Conservation (phyloP, 345 rosid species). For the sweet orange (Citrus sinensis) region DNA sequence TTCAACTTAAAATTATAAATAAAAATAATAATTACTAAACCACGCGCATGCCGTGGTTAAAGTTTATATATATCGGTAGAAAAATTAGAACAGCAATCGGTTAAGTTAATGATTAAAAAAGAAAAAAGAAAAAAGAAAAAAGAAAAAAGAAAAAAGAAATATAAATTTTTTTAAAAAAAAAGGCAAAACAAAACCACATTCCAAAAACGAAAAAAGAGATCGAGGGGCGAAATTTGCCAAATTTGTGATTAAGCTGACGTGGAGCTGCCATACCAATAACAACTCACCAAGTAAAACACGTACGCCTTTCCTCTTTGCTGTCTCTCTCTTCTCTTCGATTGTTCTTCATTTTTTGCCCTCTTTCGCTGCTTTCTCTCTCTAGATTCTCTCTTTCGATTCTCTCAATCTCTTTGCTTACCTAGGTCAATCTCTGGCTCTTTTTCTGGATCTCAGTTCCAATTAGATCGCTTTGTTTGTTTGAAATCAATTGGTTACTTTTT, state of each 20-base stretch:
- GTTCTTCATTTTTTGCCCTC: not conserved
- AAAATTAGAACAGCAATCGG: too few relatives aligned
- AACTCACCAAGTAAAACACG: slow-evolving; percentile 15
- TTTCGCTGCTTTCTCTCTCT: slow-evolving; percentile 17
- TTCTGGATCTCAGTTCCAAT: slow-evolving; percentile 34
- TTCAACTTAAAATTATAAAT: not conserved
- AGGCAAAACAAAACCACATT: too few relatives aligned
- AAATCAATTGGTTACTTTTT: not conserved
- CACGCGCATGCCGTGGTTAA: too few relatives aligned
- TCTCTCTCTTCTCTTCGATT: slow-evolving; percentile 1
- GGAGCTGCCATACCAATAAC: slow-evolving; percentile 13
- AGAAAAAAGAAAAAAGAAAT: too few relatives aligned
- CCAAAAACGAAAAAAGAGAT: too few relatives aligned
- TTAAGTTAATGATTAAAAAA: too few relatives aligned
- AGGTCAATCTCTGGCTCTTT: slow-evolving; percentile 14
- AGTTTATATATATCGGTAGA: too few relatives aligned
- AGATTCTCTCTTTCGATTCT: slow-evolving; percentile 1
- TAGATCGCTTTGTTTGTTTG: slow-evolving; percentile 20
- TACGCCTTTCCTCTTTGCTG: slow-evolving; percentile 3
- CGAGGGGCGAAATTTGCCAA: not conserved
- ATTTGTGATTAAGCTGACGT: slow-evolving; percentile 8
- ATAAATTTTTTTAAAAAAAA: too few relatives aligned
- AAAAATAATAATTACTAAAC: too few relatives aligned
- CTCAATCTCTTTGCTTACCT: slow-evolving; percentile 23
- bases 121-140: too few relatives aligned